Base-by-base conservation (phyloP, 495 filamentous ascomycete genomes). In the Cercophora samala region DNA sequence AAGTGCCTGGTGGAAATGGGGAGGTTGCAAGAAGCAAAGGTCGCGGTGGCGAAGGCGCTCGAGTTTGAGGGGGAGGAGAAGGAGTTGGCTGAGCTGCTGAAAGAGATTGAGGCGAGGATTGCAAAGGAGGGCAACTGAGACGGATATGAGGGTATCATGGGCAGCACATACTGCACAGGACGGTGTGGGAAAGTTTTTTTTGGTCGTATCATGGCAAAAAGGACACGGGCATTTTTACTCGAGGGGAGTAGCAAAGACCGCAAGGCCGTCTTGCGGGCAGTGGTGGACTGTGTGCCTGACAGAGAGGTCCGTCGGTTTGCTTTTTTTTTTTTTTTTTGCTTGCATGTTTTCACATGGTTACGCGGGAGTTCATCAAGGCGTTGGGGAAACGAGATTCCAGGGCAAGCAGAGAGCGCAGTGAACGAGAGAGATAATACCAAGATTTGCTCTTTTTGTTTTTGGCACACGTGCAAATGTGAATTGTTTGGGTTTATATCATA, bases 1-100 rank as follows among this genome's bases (percentile, higher is more conserved):
- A 88, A 86, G 80, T 93, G 89, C 77, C 80, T 97, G 74, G 77
- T 88, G 62, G 95, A 99, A 88, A 98, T 97, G 95, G 89, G 90
- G 9, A 77, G 93, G 75, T 80, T 90, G 76, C 87, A 90, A 67
- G 95, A 99, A 85, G 92, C 92, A 6, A 82, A 81, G 76, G 85
- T 84, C 62, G 93, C 91, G 83, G 81, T 97, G 53, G 81, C 79
- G 54, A 81, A 84, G 73, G 93, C 86, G 15, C 72, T 97, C 68
- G 94, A 97, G 84, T 86, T 96, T 78, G 93, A 95, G 79, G 91
- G 89, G 21, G 85, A 86, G 68, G 89, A 87, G 73, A 80, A 80
- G 42, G 93, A 96, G 81, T 76, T 97, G 77, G 72, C 84, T 65
- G 79, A 75, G 56, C 74, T 97, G 78, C 70, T 89, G 70, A 87